Conservation (phyloP, 2,329 filamentous ascomycete genomes). For the Paecilomyces variotii region DNA sequence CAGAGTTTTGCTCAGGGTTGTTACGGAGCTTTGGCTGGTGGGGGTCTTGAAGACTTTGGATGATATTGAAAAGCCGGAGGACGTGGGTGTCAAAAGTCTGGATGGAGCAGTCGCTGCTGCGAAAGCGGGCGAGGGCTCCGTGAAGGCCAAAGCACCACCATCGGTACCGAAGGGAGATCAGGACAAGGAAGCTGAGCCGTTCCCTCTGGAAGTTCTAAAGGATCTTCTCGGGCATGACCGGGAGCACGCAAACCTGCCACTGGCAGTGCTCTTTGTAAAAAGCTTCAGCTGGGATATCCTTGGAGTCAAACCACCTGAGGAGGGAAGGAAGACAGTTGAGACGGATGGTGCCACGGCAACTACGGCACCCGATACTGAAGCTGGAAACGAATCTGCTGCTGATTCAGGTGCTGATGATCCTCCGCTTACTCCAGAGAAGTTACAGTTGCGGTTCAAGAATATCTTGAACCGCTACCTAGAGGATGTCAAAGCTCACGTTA, state of each 20-base stretch:
- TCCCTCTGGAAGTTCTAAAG: constrained; percentile 95
- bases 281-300: constrained; percentile 93
- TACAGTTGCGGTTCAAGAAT: constrained; percentile 78
- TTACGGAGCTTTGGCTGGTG: constrained; percentile 93
- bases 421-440: constrained; percentile 65
- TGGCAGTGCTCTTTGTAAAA: constrained; percentile 93
- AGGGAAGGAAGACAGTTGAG: constrained; percentile 75
- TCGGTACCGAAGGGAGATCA: constrained; percentile 49
- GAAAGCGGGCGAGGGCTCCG: constrained; percentile 47
- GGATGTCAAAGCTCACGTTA: constrained; percentile 79
- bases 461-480: constrained; percentile 84
- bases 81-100: constrained; percentile 48
- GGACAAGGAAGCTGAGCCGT: constrained; percentile 71
- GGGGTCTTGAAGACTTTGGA: constrained; percentile 76
- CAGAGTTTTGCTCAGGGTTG: constrained; percentile 75
- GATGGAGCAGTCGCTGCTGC: constrained; percentile 36
- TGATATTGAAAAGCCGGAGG: constrained; percentile 57
- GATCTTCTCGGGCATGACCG: constrained; percentile 89
- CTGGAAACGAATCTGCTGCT: constrained; percentile 43
- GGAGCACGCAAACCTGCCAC: constrained; percentile 81
- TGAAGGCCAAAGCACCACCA: constrained; percentile 57
- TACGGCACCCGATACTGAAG: constrained; percentile 41
- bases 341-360: constrained; percentile 64
- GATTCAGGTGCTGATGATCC: constrained; percentile 53
- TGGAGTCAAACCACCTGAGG: constrained; percentile 64